Percentiles rank a stretch among this genome's conserved stretches.
These are phyloP conservation scores for Globomyces sp. DNA, from an alignment of 371 early-diverging fungal species.

Conservation along the genomic window DNA sequence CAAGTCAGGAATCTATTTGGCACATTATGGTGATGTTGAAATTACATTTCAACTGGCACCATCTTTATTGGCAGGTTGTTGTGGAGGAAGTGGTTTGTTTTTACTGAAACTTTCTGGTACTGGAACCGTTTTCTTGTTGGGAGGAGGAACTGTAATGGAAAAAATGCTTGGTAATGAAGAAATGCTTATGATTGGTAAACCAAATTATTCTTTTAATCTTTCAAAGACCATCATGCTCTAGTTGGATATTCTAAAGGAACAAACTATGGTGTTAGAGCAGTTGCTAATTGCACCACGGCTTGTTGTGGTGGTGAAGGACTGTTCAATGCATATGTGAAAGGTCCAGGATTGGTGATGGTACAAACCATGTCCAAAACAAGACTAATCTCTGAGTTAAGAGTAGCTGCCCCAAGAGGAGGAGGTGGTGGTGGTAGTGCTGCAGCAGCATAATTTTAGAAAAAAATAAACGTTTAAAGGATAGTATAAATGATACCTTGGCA, in stretches of 20 bases:
- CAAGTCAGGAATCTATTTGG: background rate
- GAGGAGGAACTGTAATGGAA: slow-evolving; percentile 7
- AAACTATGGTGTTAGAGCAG: background rate
- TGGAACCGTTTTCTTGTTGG: slow-evolving; percentile 2
- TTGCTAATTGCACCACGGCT: background rate
- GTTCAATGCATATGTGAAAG: background rate
- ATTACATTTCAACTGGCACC: background rate
- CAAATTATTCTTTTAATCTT: too few species aligned
- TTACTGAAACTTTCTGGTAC: background rate
- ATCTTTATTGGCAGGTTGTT: background rate
- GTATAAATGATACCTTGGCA: too few species aligned
- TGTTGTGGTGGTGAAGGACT: slow-evolving; percentile 7
- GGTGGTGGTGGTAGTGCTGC: too few species aligned
- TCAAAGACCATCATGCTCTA: background rate
- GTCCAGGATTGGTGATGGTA: background rate
- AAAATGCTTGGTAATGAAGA: background rate
- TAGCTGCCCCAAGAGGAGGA: too few species aligned
- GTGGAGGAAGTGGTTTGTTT: background rate
- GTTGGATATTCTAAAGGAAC: background rate
- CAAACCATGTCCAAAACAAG: slow-evolving; percentile 6
- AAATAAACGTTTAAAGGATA: too few species aligned
- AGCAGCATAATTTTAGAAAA: too few species aligned
- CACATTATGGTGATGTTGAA: background rate
- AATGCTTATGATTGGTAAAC: background rate
- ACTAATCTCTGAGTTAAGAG: background rate